These are phyloP conservation scores for Sporodiniella umbellata DNA, from an alignment of 371 early-diverging fungal species.

Conservation along the genomic window DNA sequence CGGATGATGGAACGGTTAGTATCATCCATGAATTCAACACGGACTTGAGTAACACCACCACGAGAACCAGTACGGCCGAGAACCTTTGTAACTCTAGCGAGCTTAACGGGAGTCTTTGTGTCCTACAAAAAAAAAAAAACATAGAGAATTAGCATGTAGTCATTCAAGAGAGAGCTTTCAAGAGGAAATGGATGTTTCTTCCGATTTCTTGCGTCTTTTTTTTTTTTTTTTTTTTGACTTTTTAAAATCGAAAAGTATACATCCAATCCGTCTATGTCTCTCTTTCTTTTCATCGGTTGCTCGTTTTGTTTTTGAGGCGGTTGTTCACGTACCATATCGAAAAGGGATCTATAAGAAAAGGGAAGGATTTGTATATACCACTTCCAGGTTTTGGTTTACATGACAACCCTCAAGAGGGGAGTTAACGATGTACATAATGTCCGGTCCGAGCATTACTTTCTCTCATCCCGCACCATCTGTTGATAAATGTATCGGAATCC, in stretches of 20 bases:
- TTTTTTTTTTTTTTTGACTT: no score
- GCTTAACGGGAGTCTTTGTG: constrained; percentile 78
- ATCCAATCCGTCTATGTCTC: neutral
- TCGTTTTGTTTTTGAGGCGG: neutral
- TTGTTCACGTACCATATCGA: neutral
- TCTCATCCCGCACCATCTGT: no score
- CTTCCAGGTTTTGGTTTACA: neutral
- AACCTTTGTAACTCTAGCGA: constrained; percentile 93
- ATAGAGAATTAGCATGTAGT: neutral
- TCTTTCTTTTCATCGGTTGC: neutral
- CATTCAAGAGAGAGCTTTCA: neutral
- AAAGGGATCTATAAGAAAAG: constrained; percentile 1
- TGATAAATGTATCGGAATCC: no score
- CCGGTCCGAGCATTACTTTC: no score
- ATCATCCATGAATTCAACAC: constrained; percentile 98
- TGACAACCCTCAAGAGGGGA: neutral
- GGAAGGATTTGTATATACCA: neutral
- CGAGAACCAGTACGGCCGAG: constrained; percentile 99
- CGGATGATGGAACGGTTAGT: constrained; percentile 95
- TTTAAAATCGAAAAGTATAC: neutral
- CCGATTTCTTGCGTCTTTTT: no score
- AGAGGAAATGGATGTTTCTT: neutral
- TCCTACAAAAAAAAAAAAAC: constrained; percentile 37
- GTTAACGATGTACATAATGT: no score
- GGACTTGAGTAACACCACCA: constrained; percentile 98